Percentiles rank a stretch among this genome's conserved stretches.
These are phyloP conservation scores for Populus ilicifolia DNA, from an alignment of 345 rosid species.

Conservation along the genomic window DNA sequence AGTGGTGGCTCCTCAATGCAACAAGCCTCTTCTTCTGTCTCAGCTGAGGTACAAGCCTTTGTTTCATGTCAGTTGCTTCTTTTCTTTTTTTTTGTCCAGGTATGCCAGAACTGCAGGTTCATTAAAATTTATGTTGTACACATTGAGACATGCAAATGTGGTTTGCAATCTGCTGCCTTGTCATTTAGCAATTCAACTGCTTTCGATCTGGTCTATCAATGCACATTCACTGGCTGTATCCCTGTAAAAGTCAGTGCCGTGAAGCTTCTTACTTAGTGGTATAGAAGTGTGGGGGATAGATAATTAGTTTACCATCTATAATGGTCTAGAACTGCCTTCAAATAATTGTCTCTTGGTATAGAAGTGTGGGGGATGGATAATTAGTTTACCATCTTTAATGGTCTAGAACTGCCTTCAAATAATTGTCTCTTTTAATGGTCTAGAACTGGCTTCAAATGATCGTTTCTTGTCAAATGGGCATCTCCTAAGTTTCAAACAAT, in stretches of 20 bases:
- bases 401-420: background rate
- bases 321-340: background rate
- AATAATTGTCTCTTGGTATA: background rate
- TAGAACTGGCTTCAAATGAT: background rate
- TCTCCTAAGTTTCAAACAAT: background rate
- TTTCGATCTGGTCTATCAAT: background rate
- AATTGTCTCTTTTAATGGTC: background rate
- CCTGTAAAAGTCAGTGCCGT: no score
- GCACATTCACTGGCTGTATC: no score
- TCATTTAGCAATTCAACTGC: background rate
- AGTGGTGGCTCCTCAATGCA: constrained; percentile 45
- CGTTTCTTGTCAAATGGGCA: background rate
- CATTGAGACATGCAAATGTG: background rate
- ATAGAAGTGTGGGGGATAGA: background rate
- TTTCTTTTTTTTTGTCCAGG: background rate
- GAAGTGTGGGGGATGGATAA: background rate
- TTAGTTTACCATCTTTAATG: background rate
- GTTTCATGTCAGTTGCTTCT: background rate
- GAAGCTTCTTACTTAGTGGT: no score
- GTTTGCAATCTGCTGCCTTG: background rate
- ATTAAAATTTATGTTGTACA: background rate
- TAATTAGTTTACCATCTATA: background rate
- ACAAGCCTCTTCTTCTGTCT: constrained; percentile 53
- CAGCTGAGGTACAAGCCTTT: constrained; percentile 47
- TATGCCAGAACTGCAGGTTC: background rate